Evolutionary conservation across 768 basidiomycete species (phyloP), one percentile per base, ranked within the genome.

Genomic region (Collybiopsis confluens): DNA sequence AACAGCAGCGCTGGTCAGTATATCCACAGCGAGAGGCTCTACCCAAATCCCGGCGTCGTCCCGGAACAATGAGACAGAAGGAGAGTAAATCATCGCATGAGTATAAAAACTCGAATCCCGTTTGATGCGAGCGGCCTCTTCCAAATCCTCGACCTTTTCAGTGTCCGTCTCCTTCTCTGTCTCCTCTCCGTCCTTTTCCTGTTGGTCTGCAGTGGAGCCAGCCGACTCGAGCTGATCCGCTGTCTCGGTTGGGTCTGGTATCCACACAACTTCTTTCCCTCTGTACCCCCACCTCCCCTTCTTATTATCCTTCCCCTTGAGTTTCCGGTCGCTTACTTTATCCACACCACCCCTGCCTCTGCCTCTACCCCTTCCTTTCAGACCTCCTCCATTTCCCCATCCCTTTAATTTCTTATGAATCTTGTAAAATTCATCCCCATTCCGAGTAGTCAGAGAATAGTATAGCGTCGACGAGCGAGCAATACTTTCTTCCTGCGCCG

Each of bases 401-500:
- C 23, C 4, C 47, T 48, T 48, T 23, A 48, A 15, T 54, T 60
- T 72, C 27, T 70, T 70, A 64, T 91, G 89, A 18, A 81, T 62
- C 2, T 65, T 67, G 64, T 92, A 88, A 68, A 88, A 91, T 37
- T 75, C 72, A 41, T 78, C 70, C 0, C 80, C 83, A 4, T 71
- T 72, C 15, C 67, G 64, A 9, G 83, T 79, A 61, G 75, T 73
- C 52, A 91, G 82, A 8, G 83, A 77, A 1, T 77, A 70, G 58
- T 84, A 88, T 5, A 92, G 69, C 4, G 84, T 86, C 10, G 88
- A 89, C 4, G 87, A 80, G 38, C 89, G 82, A 10, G 89, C 88
- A 60, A 92, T 78, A 35, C 83, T 84, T 65, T 92, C 89, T 65
- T 92, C 90, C 61, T 92, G 89, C 1, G 90, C 89, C 55, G 83